phyloP scores from a whole-genome alignment of 2,329 filamentous ascomycete genomes.

The Talaromyces sp. region DNA sequence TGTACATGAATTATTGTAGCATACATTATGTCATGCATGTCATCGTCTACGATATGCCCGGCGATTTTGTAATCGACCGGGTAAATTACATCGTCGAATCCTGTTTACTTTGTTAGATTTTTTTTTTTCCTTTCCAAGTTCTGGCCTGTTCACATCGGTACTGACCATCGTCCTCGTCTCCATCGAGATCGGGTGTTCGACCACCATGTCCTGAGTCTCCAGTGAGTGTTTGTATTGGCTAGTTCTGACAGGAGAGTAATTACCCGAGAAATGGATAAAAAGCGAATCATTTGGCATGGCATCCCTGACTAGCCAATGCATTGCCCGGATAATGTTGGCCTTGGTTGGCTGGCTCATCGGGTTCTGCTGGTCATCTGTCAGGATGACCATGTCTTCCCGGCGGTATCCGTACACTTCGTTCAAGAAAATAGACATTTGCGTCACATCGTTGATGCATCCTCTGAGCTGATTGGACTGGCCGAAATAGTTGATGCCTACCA shows the following conservation, averaged over 20 bases:
- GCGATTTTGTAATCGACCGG: conserved; percentile 66
- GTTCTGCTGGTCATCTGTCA: conserved; percentile 94
- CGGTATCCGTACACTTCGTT: conserved; percentile 84
- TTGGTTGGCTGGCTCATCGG: conserved; percentile 97
- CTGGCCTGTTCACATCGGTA: neutral
- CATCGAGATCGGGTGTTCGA: conserved; percentile 67
- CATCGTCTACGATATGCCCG: conserved; percentile 72
- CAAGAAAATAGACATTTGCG: conserved; percentile 90
- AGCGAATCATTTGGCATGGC: conserved; percentile 87
- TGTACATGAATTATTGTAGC: conserved; percentile 3
- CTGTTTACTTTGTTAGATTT: conserved; percentile 14
- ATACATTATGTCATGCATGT: conserved; percentile 67
- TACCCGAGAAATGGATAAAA: conserved; percentile 95
- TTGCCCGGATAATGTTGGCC: conserved; percentile 86
- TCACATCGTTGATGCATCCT: conserved; percentile 95
- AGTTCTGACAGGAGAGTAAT: conserved; percentile 18
- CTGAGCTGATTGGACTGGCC: conserved; percentile 81
- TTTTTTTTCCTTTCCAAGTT: too few species aligned
- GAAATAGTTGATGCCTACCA: conserved; percentile 97
- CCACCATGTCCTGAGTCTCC: conserved; percentile 61
- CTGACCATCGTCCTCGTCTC: conserved; percentile 66
- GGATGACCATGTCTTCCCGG: conserved; percentile 91
- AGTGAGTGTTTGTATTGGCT: neutral
- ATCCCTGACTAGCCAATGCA: conserved; percentile 98
- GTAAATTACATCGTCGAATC: conserved; percentile 74